Base-by-base conservation (phyloP, 2,329 filamentous ascomycete species). In the Xylariales sp. region DNA sequence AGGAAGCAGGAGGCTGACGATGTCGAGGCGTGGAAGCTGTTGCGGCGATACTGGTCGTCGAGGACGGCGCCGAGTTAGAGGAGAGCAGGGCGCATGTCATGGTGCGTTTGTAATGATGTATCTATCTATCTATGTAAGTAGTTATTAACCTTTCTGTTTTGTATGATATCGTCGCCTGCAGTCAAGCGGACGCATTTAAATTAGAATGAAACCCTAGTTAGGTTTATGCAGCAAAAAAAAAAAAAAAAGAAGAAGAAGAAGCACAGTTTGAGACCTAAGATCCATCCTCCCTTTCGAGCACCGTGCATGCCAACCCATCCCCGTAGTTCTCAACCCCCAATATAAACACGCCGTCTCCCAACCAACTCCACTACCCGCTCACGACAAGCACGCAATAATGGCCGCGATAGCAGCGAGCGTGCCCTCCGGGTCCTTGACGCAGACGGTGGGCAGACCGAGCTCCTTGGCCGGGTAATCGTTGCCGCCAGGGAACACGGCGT, bases 391-490 rank as follows among this genome's bases (percentile, higher is more conserved):
- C 4, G 71, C 68, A 49, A 73, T 50, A 32, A 74, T 74, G 16
- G 46, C 66, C 39, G 68, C 65, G 55, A 74, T 73, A 5, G 71
- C 72, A 8, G 69, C 66, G 10, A 74, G 70, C 6, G 71, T 74
- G 2, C 65, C 72, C 8, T 72, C 62, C 3, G 72, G 72, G 54
- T 74, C 64, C 46, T 70, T 69, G 23, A 74, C 72, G 5, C 60
- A 62, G 9, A 73, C 72, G 1, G 72, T 74, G 10, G 68, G 46
- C 10, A 74, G 36, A 8, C 77, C 78, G 23, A 79, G 61, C 70
- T 80, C 69, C 70, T 78, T 76, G 5, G 77, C 75, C 3, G 78
- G 78, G 70, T 79, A 80, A 63, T 81, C 80, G 60, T 81, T 81
- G 14, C 80, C 79, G 1, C 62, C 62, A 1, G 55, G 62, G 50